Evolutionary conservation across 495 filamentous ascomycete species (phyloP).

Genomic region (Penicillium simplicissimum): DNA sequence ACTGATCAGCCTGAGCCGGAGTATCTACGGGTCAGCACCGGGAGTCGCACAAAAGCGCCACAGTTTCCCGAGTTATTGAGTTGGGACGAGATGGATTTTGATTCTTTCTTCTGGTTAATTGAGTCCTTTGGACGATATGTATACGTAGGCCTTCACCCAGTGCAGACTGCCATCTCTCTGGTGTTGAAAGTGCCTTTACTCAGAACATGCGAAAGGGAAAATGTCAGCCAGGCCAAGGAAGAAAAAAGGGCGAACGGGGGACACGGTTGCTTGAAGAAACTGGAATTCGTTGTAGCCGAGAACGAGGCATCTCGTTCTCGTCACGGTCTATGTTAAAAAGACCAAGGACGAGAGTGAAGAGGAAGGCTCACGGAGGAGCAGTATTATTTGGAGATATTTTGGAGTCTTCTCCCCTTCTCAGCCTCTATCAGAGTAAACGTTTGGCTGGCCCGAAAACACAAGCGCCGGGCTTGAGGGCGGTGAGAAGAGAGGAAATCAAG

Average conservation of each 20-base stretch:
- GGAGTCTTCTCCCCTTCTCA: conserved; percentile 24
- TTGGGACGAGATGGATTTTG: conserved; percentile 1
- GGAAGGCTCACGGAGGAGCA: conserved; percentile 10
- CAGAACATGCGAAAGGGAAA: background rate
- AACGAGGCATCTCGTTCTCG: conserved; percentile 7
- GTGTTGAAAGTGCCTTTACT: conserved; percentile 9
- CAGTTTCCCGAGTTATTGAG: conserved; percentile 7
- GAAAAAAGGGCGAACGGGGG: background rate
- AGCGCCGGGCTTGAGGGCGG: conserved; percentile 23
- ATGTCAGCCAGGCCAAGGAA: background rate
- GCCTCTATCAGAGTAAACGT: conserved; percentile 4
- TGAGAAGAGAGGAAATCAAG: conserved; percentile 27
- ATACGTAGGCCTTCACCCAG: background rate
- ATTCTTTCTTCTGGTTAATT: conserved; percentile 15
- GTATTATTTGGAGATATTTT: conserved; percentile 40
- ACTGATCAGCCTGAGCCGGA: background rate
- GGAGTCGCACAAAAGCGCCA: background rate
- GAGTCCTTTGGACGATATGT: conserved; percentile 3
- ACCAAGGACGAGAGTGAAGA: conserved; percentile 11
- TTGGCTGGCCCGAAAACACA: conserved; percentile 12
- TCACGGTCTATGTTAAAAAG: conserved; percentile 17
- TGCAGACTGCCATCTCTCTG: background rate
- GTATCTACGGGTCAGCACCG: background rate
- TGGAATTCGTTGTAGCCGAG: conserved; percentile 5
- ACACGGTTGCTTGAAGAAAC: conserved; percentile 13